Evolutionary conservation across 495 filamentous ascomycete genomes (phyloP), one percentile per base, ranked within the genome.

Genomic region (Choiromyces venosus): DNA sequence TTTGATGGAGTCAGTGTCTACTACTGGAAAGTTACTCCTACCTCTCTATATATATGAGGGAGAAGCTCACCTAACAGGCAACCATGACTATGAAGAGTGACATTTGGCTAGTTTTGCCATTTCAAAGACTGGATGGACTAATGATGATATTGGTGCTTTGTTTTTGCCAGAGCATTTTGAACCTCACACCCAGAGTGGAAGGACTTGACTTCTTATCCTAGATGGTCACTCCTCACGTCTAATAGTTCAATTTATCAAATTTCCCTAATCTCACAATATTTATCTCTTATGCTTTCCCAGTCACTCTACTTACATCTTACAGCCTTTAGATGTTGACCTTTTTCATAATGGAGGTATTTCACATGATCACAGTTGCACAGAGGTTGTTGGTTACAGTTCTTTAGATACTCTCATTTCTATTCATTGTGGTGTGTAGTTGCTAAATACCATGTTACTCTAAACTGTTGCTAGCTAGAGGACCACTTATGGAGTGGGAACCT

Each of bases 171-270:
- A 35, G 0, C 52, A 73, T 37, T 73, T 78, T 66, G 61, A 72
- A 29, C 37, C 64, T 18, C 25, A 44, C 4, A 65, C 67, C 10
- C 65, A 21, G 16, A 65, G 37, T 6, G 29, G 5, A 21, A 19
- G 25, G 19, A 35, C 66, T 6, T 40, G 71, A 37, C 61, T 76
- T 0, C 39, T 76, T 8, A 76, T 76, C 42, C 68, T 71, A 37
- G 61, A 76, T 39, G 61, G 74, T 9, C 74, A 76, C 38, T 68
- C 66, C 21, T 76, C 61, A 21, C 71, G 73, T 65, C n/a, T 73
- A 0, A 42, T 40, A 4, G 1, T 64, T 0, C 35, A 70, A 39
- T 76, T 70, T 35, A 56, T 75, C n/a, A 46, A 73, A 64, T 75
- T 25, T 25, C 72, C 46, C 12, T 16, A 72, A 2, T 46, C 56